Evolutionary conservation across 2,329 filamentous ascomycete genomes (phyloP).

Genomic region (Passalora sequoiae): DNA sequence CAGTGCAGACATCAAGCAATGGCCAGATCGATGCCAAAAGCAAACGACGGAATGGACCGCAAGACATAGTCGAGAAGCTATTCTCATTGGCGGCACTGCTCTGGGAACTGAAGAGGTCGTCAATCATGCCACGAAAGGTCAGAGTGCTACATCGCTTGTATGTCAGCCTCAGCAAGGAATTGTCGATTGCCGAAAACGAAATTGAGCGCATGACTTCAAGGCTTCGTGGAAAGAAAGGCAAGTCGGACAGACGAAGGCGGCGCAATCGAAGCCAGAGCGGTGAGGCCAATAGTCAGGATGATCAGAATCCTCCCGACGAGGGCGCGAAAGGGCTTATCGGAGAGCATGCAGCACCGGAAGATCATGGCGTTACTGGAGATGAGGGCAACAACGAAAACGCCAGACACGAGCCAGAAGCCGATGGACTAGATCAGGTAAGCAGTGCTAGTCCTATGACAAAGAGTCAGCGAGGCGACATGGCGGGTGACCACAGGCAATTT

Average conservation of each 20-base stretch:
- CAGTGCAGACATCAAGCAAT: not conserved
- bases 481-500: no score
- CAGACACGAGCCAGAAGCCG: no score
- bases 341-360: no score
- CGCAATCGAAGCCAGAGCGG: no score
- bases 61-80: not conserved
- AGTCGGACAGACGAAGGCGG: not conserved
- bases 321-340: no score
- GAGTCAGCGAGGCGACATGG: no score
- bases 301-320: no score
- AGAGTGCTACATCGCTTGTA: conserved; percentile 8
- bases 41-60: not conserved
- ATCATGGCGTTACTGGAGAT: no score
- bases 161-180: not conserved
- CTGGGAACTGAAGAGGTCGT: not conserved
- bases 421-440: no score
- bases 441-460: no score
- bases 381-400: no score
- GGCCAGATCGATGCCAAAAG: not conserved
- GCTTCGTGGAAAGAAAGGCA: conserved; percentile 3
- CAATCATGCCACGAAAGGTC: conserved; percentile 3
- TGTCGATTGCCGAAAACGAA: conserved; percentile 8
- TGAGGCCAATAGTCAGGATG: no score
- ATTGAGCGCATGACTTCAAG: conserved; percentile 10
- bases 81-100: not conserved